Evolutionary conservation across 768 basidiomycete genomes (phyloP).

Genomic region (Leccinellum luteum): DNA sequence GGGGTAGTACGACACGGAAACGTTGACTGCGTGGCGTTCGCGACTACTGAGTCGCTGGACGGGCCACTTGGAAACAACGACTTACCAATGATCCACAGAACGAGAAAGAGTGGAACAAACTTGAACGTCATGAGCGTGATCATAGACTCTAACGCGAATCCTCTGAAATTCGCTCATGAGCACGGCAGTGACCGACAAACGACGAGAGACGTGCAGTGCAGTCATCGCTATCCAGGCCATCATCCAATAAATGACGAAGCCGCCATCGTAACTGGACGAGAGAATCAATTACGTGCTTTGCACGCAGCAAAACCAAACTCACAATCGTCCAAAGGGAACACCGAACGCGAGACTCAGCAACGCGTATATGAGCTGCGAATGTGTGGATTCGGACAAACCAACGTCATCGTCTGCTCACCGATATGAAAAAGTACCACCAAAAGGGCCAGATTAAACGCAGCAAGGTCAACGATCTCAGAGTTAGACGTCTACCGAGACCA

Average conservation of each 20-base stretch:
- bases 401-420: conserved; percentile 27
- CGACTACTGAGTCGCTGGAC: not conserved
- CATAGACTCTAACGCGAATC: conserved; percentile 59
- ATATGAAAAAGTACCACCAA: conserved; percentile 41
- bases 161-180: conserved; percentile 39
- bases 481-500: conserved; percentile 39
- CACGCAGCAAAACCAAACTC: conserved; percentile 12
- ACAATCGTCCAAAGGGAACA: conserved; percentile 51
- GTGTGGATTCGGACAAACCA: not conserved
- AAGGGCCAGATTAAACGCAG: conserved; percentile 41
- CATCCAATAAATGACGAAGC: conserved; percentile 70
- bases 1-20: conserved; percentile 56
- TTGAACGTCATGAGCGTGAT: conserved; percentile 51
- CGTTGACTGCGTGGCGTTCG: conserved; percentile 42
- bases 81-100: conserved; percentile 63
- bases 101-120: conserved; percentile 59
- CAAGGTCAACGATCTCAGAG: conserved; percentile 36
- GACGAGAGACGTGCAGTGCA: conserved; percentile 41
- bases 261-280: conserved; percentile 42
- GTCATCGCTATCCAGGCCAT: conserved; percentile 57
- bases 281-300: not conserved
- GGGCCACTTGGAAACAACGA: not conserved
- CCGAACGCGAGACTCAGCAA: conserved; percentile 60
- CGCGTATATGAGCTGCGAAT: conserved; percentile 51
- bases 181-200: not conserved